Evolutionary conservation across 1,284 basidiomycete species (phyloP).

Genomic region (Pulveroboletus sp.): DNA sequence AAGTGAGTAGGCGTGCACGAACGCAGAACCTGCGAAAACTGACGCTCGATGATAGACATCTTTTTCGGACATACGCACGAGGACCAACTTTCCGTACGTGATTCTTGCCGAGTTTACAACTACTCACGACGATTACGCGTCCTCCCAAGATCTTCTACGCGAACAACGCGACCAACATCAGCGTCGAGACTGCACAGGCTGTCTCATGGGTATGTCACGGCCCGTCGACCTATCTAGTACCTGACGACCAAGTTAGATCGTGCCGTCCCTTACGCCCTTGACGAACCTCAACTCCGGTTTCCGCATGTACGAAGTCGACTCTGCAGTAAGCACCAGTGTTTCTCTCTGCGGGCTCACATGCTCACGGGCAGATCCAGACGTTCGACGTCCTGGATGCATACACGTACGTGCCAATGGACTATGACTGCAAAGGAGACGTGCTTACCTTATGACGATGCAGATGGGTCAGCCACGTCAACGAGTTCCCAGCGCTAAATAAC

Average conservation of each 20-base stretch:
- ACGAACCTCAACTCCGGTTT: constrained; percentile 78
- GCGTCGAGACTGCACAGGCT: constrained; percentile 55
- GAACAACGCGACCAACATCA: constrained; percentile 69
- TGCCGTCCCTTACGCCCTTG: constrained; percentile 69
- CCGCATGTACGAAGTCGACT: constrained; percentile 76
- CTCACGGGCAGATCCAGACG: constrained; percentile 21
- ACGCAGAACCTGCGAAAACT: too few species aligned
- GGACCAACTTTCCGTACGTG: constrained; percentile 71
- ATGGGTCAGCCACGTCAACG: too few species aligned
- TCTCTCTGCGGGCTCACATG: neutral
- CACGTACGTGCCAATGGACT: too few species aligned
- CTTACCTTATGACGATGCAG: too few species aligned
- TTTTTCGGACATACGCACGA: constrained; percentile 86
- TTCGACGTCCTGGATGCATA: constrained; percentile 41
- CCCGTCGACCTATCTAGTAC: too few species aligned
- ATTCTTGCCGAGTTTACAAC: neutral
- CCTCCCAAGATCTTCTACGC: constrained; percentile 81
- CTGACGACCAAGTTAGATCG: constrained; percentile 50
- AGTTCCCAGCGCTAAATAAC: constrained; percentile 35
- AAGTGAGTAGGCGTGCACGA: too few species aligned
- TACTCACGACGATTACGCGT: too few species aligned
- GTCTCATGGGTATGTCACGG: constrained; percentile 57
- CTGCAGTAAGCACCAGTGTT: constrained; percentile 45
- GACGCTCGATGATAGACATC: too few species aligned
- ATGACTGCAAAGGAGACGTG: too few species aligned